Conservation (phyloP, 2,329 filamentous ascomycete species). For the Neocatenulostroma microsporum region DNA sequence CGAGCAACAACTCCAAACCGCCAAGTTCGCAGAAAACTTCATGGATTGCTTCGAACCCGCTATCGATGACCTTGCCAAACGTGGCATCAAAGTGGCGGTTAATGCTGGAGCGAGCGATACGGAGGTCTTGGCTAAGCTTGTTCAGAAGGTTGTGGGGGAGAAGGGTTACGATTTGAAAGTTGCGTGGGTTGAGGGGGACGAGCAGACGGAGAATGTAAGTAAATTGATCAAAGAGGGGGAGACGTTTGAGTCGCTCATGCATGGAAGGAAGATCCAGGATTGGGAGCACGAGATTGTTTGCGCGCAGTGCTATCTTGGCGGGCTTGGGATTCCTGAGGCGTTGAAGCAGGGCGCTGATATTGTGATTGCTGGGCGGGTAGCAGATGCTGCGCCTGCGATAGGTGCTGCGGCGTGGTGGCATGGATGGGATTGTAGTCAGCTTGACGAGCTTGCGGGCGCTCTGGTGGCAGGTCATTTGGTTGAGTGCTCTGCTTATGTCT, state of each 20-base stretch:
- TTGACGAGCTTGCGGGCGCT: constrained; percentile 31
- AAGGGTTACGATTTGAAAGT: constrained; percentile 36
- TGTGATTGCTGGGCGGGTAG: constrained; percentile 35
- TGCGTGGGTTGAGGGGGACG: constrained; percentile 41
- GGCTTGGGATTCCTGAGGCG: constrained; percentile 32
- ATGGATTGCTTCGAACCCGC: constrained; percentile 39
- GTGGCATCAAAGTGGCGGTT: constrained; percentile 38
- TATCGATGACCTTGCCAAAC: constrained; percentile 30
- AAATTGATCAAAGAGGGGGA: constrained; percentile 11
- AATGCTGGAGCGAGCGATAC: constrained; percentile 41
- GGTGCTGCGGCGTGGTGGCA: constrained; percentile 38
- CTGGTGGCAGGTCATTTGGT: constrained; percentile 35
- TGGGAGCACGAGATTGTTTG: constrained; percentile 14
- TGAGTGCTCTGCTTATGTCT: constrained; percentile 32
- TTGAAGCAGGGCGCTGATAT: constrained; percentile 34
- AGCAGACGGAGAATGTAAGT: constrained; percentile 18
- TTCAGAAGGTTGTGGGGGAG: constrained; percentile 30
- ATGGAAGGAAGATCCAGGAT: constrained; percentile 14
- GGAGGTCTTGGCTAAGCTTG: constrained; percentile 33
- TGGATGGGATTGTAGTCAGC: constrained; percentile 29
- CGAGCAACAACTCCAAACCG: constrained; percentile 10
- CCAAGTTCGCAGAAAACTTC: constrained; percentile 26
- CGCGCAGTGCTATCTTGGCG: constrained; percentile 24
- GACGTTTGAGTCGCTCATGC: constrained; percentile 11
- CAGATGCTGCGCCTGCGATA: constrained; percentile 35